Percentiles rank a stretch among this genome's conserved stretches.
These are phyloP conservation scores for Saccharomyces pastorianus DNA, from an alignment of 1,139 yeast genomes.

Conservation along the genomic window DNA sequence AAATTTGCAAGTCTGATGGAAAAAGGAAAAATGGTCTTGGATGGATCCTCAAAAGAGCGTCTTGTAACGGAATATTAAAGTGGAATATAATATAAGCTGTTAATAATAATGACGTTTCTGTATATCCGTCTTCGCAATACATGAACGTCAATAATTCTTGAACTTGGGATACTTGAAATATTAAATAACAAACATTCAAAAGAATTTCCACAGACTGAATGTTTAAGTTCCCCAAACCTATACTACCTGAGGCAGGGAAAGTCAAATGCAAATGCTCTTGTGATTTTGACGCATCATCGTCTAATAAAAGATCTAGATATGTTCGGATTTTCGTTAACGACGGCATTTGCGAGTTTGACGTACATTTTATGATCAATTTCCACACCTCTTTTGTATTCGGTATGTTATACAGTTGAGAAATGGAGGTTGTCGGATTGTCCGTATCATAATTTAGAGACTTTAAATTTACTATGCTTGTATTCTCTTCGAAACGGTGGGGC, in stretches of 20 bases:
- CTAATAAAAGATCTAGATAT: background rate
- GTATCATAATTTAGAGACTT: constrained; percentile 16
- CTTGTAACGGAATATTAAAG: constrained; percentile 42
- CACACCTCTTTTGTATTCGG: constrained; percentile 34
- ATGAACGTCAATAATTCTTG: constrained; percentile 35
- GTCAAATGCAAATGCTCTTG: constrained; percentile 36
- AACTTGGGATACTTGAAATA: constrained; percentile 16
- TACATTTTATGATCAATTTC: constrained; percentile 38
- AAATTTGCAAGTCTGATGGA: constrained; percentile 60
- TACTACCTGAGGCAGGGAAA: constrained; percentile 80
- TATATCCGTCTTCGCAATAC: constrained; percentile 86
- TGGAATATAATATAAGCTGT: constrained; percentile 66
- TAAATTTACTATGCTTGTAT: constrained; percentile 40
- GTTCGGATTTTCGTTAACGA: constrained; percentile 1
- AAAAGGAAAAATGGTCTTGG: constrained; percentile 76
- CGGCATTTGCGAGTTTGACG: constrained; percentile 42
- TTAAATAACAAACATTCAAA: constrained; percentile 48
- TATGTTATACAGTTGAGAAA: constrained; percentile 22
- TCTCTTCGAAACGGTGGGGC: constrained; percentile 43
- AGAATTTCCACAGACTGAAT: constrained; percentile 40
- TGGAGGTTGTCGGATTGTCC: constrained; percentile 18
- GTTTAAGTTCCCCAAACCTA: constrained; percentile 61
- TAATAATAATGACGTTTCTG: constrained; percentile 73
- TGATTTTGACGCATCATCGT: constrained; percentile 1
- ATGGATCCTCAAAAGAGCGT: constrained; percentile 54